These are phyloP conservation scores for Oryza nivara DNA, from an alignment of 176 grass and related monocot genomes.

Conservation along the genomic window DNA sequence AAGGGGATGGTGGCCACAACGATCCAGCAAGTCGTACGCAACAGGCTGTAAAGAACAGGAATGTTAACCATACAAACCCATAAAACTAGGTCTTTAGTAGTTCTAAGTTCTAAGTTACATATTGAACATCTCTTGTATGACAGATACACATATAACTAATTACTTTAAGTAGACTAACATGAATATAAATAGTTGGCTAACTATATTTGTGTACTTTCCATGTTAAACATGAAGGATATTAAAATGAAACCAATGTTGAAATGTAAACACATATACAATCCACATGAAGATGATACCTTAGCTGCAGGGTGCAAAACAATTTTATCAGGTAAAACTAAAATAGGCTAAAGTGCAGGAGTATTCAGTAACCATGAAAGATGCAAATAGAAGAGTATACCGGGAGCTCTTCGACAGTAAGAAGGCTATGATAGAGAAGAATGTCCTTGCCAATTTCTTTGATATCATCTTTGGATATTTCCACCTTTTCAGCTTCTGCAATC, in stretches of 20 bases:
- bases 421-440: slow-evolving; percentile 74
- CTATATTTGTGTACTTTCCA: not conserved
- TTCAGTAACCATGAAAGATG: not conserved
- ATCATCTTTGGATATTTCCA: slow-evolving; percentile 85
- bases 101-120: slow-evolving; percentile 5
- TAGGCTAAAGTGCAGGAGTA: not conserved
- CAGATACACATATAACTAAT: not conserved
- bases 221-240: not conserved
- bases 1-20: slow-evolving; percentile 79
- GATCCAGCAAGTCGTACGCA: slow-evolving; percentile 60
- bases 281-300: slow-evolving; percentile 9
- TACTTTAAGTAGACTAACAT: not conserved
- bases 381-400: slow-evolving; percentile 50
- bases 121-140: not conserved
- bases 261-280: not conserved
- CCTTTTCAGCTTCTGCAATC: slow-evolving; percentile 69
- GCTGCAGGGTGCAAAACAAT: slow-evolving; percentile 11
- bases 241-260: slow-evolving; percentile 16
- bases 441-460: slow-evolving; percentile 79
- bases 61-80: slow-evolving; percentile 2
- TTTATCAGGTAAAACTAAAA: slow-evolving; percentile 21
- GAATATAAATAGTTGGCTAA: not conserved
- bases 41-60: slow-evolving; percentile 39
- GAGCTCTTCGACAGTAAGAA: slow-evolving; percentile 61
- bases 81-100: not conserved